These are phyloP conservation scores for Diaporthe humulicola DNA, from an alignment of 2,329 filamentous ascomycete species.

Conservation along the genomic window DNA sequence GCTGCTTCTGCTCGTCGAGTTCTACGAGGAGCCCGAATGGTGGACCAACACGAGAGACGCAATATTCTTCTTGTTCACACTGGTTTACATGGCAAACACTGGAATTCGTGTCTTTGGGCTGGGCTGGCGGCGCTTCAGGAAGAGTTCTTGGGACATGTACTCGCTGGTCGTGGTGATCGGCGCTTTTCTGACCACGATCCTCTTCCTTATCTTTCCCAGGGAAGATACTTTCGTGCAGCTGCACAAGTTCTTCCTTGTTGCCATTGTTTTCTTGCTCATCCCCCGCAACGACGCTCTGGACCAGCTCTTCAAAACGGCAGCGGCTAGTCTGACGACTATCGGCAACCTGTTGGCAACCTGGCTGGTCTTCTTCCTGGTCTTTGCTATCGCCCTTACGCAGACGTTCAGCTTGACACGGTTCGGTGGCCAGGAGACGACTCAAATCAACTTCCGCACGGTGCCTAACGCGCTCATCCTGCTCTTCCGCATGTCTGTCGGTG, in stretches of 20 bases:
- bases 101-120: conserved; percentile 87
- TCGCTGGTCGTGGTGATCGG: conserved; percentile 84
- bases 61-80: conserved; percentile 84
- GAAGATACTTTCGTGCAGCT: conserved; percentile 80
- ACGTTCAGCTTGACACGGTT: conserved; percentile 96
- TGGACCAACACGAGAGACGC: conserved; percentile 81
- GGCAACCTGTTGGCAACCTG: conserved; percentile 94
- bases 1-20: conserved; percentile 86
- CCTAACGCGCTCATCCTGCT: conserved; percentile 94
- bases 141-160: conserved; percentile 96
- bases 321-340: conserved; percentile 91
- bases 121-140: conserved; percentile 91
- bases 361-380: conserved; percentile 97
- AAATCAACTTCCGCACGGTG: conserved; percentile 93
- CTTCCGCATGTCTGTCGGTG: conserved; percentile 92
- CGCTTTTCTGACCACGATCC: conserved; percentile 84
- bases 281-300: conserved; percentile 97
- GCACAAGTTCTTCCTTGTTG: conserved; percentile 94
- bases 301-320: conserved; percentile 98
- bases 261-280: conserved; percentile 89
- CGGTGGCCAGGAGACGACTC: conserved; percentile 76
- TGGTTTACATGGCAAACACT: conserved; percentile 87
- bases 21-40: conserved; percentile 77
- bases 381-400: conserved; percentile 95
- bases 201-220: conserved; percentile 74